Evolutionary conservation across 2,329 filamentous ascomycete species (phyloP), one percentile per base, ranked within the genome.

Genomic region (Curvularia eragrostidis): DNA sequence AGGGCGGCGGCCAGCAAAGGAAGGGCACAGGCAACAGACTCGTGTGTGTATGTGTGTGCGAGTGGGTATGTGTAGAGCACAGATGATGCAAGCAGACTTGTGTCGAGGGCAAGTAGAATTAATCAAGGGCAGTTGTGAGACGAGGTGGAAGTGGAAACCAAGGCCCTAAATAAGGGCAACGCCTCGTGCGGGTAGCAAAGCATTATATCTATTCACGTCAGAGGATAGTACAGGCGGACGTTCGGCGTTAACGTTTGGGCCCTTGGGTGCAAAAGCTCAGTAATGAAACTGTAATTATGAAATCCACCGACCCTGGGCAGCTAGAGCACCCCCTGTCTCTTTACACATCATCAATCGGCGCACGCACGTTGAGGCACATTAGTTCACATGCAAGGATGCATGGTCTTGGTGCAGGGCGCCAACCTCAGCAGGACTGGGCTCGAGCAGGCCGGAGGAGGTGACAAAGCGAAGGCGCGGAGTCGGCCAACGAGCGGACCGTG

Each of bases 131-230:
- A 50, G 30, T 26, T 58, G 23, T 18, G 5, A 30, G 26, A 19
- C 13, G 38, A 54, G 30, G 43, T 48, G 49, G 61, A 61, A 56
- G 69, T 65, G 69, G 66, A 63, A 67, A 61, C 54, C 62, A 60
- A 65, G 61, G 59, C 59, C 52, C 63, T 71, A 69, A 74, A 68
- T 73, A 72, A 48, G 64, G 59, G 48, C 49, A 63, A 67, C 60
- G 58, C 61, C 61, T 19, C 67, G 59, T 50, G 70, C 70, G 72
- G 72, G 71, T 64, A 65, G 67, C 64, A 71, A 69, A 66, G 66
- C 72, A 75, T 75, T 75, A 74, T 75, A 75, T 74, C 73, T 73
- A 51, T 72, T 74, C 68, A 67, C 71, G 71, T 76, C 74, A 75
- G 70, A 70, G 67, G 60, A 65, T 64, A 74, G 66, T 66, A 52